Base-by-base conservation (phyloP, 78 protist genomes). In the Mastigamoeba balamuthi region DNA sequence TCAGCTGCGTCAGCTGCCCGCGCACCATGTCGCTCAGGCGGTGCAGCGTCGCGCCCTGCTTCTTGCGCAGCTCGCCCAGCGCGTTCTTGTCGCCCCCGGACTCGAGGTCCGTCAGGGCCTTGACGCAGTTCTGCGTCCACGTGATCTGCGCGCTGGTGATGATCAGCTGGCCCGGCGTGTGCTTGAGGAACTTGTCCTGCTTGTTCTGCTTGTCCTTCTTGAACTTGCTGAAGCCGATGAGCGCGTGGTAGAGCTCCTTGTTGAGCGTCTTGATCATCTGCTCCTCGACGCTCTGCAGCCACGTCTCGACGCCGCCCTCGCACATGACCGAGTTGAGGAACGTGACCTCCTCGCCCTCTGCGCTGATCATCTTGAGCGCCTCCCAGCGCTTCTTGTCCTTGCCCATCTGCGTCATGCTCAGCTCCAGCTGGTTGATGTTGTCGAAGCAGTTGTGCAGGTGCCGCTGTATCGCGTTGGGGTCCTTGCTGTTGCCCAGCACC, bases 261-360 rank as follows among this genome's bases (percentile, higher is more conserved):
- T 7, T 0, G n/a, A 91, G 68, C 2, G 88, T 66, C 7, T 0
- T 7, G 1, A 75, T 37, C 92, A 85, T 86, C 37, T 40, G 28
- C 5, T 39, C 43, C 75, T 93, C 97, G 3, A 93, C 76, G 8
- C 0, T 27, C n/a, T 42, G 2, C 63, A 93, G 82, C 97, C 97
- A 93, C 7, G 78, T 0, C n/a, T n/a, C n/a, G n/a, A n/a, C n/a
- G n/a, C n/a, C n/a, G n/a, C 94, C 94, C 0, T 77, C 90, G 5
- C 72, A n/a, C 0, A 3, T 8, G 10, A 84, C 80, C 4, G 69
- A 52, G 9, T 6, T 5, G 23, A 9, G 0, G 65, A 88, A 77
- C 7, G 40, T 37, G 3, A 81, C 89, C n/a, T 63, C 8, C 72
- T 90, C 94, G 7, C 77, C 83, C 25, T 85, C 94, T 6, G 78